Base-by-base conservation (phyloP, 495 filamentous ascomycete species). In the Aspergillus carlsbadensis region DNA sequence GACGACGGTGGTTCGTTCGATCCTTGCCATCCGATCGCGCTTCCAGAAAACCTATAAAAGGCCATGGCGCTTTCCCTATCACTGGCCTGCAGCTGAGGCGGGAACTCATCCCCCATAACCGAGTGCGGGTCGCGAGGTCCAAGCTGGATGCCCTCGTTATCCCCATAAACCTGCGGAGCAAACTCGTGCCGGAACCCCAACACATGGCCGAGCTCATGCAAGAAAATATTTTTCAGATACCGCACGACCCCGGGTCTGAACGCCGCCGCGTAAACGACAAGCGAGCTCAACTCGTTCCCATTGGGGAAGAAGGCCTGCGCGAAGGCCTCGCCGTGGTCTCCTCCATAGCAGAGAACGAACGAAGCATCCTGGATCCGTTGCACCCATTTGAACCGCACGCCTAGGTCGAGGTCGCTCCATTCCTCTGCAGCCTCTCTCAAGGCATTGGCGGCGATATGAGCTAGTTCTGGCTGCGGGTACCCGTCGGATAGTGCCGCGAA, bases 181-280 rank as follows among this genome's bases (percentile, higher is more conserved):
- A 57, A 56, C 33, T 59, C 56, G 31, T 59, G 56, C 10, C 56
- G 39, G 15, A 59, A 42, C 5, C 56, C 56, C 8, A 59, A 26
- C 18, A 59, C 48, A 17, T 59, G 56, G 14, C 56, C 56, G 5
- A 59, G 33, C 50, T 59, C 56, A 26, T 59, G 56, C 15, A 54
- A n/a, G 24, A 59, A 59, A 37, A 59, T 44, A 17, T 59, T 46
- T 31, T 36, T 54, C 36, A 54, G 18, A 11, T 15, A 54, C 34
- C 47, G 33, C 3, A 44, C 52, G 5, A 17, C 45, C 39, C 51
- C 51, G 10, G 56, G 56, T 21, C 14, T 18, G 50, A 54, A 59
- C 10, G 56, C 24, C 3, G 22, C 26, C n/a, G 26, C 4, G 51
- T 53, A 49, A 14, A 54, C 48, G 49, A 20, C 56, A 1, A 48